phyloP scores from a whole-genome alignment of 2,329 filamentous ascomycete genomes.

The Exserohilum turcica region DNA sequence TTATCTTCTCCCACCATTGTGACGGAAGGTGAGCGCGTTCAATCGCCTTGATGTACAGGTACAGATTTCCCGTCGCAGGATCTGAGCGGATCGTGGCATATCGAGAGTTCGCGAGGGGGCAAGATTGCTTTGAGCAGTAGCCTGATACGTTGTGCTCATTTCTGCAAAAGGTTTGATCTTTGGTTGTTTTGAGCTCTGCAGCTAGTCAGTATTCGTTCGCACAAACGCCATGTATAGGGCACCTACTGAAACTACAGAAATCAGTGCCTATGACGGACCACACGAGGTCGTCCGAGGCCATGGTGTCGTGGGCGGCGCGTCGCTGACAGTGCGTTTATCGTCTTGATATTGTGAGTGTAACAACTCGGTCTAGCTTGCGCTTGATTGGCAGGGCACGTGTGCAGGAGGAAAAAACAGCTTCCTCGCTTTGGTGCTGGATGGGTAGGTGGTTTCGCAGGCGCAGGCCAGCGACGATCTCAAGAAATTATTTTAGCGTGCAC shows the following conservation, averaged over 20 bases:
- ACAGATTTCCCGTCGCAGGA: slow-evolving; percentile 78
- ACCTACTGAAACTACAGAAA: slow-evolving; percentile 79
- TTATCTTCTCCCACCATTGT: slow-evolving; percentile 94
- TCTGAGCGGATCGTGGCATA: slow-evolving; percentile 91
- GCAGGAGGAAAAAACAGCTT: neutral
- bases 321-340: neutral
- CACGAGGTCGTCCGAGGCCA: slow-evolving; percentile 78
- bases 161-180: slow-evolving; percentile 83
- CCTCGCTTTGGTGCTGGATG: slow-evolving; percentile 1
- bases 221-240: neutral
- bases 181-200: slow-evolving; percentile 69
- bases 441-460: slow-evolving; percentile 5
- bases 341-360: neutral
- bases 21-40: slow-evolving; percentile 76
- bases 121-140: slow-evolving; percentile 63
- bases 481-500: slow-evolving; percentile 18
- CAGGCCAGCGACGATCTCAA: slow-evolving; percentile 10
- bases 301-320: slow-evolving; percentile 17
- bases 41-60: slow-evolving; percentile 91
- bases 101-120: slow-evolving; percentile 85
- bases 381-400: neutral
- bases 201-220: neutral
- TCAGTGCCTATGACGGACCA: slow-evolving; percentile 91
- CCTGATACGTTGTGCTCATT: slow-evolving; percentile 70
- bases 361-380: neutral